phyloP scores from a whole-genome alignment of 176 grass and related monocot genomes.

The Sorghum bicolor region DNA sequence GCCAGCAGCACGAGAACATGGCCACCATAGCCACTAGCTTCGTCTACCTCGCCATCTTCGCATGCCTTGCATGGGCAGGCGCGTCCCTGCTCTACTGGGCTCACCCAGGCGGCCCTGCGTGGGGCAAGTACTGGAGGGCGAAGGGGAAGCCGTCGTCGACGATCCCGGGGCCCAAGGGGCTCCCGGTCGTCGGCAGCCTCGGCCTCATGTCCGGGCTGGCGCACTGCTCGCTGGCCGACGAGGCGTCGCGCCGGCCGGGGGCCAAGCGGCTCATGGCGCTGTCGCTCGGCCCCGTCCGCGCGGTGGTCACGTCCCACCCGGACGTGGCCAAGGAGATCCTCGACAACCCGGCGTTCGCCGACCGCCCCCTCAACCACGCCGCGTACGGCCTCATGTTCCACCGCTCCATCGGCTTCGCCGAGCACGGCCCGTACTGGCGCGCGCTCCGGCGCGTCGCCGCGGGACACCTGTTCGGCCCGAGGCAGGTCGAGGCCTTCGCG shows the following conservation, averaged over 20 bases:
- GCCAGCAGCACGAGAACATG: neutral
- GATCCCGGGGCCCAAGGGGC: slow-evolving; percentile 63
- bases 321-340: slow-evolving; percentile 81
- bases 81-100: slow-evolving; percentile 61
- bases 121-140: slow-evolving; percentile 61
- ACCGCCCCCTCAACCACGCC: slow-evolving; percentile 61
- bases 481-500: slow-evolving; percentile 58
- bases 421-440: slow-evolving; percentile 73
- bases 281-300: slow-evolving; percentile 69
- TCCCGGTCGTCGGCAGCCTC: slow-evolving; percentile 83
- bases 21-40: slow-evolving; percentile 36
- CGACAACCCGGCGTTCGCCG: slow-evolving; percentile 67
- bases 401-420: slow-evolving; percentile 83
- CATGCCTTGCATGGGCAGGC: slow-evolving; percentile 46
- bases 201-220: slow-evolving; percentile 74
- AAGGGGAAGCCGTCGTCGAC: neutral
- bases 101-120: slow-evolving; percentile 72
- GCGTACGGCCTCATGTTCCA: slow-evolving; percentile 96
- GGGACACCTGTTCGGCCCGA: slow-evolving; percentile 67
- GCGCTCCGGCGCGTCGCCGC: slow-evolving; percentile 55
- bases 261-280: slow-evolving; percentile 80
- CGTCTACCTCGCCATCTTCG: slow-evolving; percentile 41
- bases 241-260: slow-evolving; percentile 41
- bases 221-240: slow-evolving; percentile 47
- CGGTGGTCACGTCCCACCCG: slow-evolving; percentile 68